These are phyloP conservation scores for Blastobotrys attinorum DNA, from an alignment of 805 yeast genomes.

Conservation along the genomic window DNA sequence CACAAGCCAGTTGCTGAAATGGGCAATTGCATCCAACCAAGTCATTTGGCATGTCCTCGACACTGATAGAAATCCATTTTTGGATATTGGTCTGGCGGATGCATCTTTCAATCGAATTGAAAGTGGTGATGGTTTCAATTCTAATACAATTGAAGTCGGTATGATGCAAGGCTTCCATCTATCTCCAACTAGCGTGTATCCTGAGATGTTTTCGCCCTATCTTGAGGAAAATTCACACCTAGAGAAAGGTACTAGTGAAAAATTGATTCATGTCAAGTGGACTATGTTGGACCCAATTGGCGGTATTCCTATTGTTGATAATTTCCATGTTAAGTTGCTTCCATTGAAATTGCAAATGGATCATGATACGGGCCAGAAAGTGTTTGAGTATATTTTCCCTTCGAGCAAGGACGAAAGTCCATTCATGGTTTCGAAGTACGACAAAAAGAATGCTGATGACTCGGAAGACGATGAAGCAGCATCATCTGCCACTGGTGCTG, in stretches of 20 bases:
- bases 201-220: slow-evolving; percentile 60
- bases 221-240: slow-evolving; percentile 7
- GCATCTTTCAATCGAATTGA: slow-evolving; percentile 56
- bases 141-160: slow-evolving; percentile 50
- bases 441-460: slow-evolving; percentile 7
- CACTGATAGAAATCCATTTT: slow-evolving; percentile 50
- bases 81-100: slow-evolving; percentile 60
- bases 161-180: slow-evolving; percentile 65
- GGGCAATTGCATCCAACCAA: slow-evolving; percentile 60
- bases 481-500: background rate
- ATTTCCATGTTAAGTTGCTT: slow-evolving; percentile 48
- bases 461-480: slow-evolving; percentile 4
- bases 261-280: slow-evolving; percentile 52
- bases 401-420: slow-evolving; percentile 29
- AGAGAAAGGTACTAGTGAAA: slow-evolving; percentile 17
- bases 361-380: slow-evolving; percentile 52
- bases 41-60: slow-evolving; percentile 64
- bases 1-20: slow-evolving; percentile 28
- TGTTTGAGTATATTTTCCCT: slow-evolving; percentile 70
- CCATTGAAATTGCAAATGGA: slow-evolving; percentile 73
- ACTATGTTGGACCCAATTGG: slow-evolving; percentile 80
- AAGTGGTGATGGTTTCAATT: slow-evolving; percentile 57
- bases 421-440: slow-evolving; percentile 15
- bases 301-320: slow-evolving; percentile 74
- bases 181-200: slow-evolving; percentile 48